phyloP scores from a whole-genome alignment of 1,139 yeast genomes.

The Protomyces lactucae-debilis region DNA sequence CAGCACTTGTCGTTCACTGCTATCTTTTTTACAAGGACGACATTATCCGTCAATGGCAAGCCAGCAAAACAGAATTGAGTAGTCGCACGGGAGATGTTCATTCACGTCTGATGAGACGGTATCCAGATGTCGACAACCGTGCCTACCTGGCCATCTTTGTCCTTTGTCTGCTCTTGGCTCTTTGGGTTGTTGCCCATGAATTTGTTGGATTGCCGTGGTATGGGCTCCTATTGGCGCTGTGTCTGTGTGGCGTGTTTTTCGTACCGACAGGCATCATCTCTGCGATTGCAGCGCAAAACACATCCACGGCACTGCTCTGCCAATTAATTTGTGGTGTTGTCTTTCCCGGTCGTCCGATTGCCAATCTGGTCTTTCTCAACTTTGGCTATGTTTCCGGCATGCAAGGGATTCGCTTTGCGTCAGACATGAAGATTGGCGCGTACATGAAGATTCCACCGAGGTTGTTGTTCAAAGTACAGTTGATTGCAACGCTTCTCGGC shows the following conservation, averaged over 20 bases:
- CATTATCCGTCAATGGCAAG: slow-evolving; percentile 43
- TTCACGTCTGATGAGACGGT: slow-evolving; percentile 55
- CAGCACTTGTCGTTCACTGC: slow-evolving; percentile 54
- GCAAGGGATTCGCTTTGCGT: slow-evolving; percentile 54
- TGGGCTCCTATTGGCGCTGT: slow-evolving; percentile 17
- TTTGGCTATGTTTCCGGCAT: slow-evolving; percentile 45
- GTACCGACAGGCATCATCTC: slow-evolving; percentile 31
- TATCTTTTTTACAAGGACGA: slow-evolving; percentile 54
- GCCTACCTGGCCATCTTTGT: slow-evolving; percentile 53
- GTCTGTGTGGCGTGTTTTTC: slow-evolving; percentile 11
- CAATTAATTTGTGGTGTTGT: slow-evolving; percentile 62
- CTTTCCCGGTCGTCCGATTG: slow-evolving; percentile 58
- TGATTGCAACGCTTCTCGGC: slow-evolving; percentile 37
- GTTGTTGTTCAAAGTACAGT: slow-evolving; percentile 54
- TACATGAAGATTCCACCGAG: slow-evolving; percentile 61
- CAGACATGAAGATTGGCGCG: slow-evolving; percentile 60
- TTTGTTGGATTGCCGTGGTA: slow-evolving; percentile 24
- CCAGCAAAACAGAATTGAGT: slow-evolving; percentile 5
- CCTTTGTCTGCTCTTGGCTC: slow-evolving; percentile 49
- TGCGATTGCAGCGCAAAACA: slow-evolving; percentile 38
- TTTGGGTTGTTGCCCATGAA: slow-evolving; percentile 46
- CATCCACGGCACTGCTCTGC: slow-evolving; percentile 56
- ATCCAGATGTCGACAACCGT: slow-evolving; percentile 63
- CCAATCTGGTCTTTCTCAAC: slow-evolving; percentile 54
- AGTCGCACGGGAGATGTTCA: slow-evolving; percentile 52